phyloP scores from a whole-genome alignment of 805 yeast species.

The Candida bentonensis region DNA sequence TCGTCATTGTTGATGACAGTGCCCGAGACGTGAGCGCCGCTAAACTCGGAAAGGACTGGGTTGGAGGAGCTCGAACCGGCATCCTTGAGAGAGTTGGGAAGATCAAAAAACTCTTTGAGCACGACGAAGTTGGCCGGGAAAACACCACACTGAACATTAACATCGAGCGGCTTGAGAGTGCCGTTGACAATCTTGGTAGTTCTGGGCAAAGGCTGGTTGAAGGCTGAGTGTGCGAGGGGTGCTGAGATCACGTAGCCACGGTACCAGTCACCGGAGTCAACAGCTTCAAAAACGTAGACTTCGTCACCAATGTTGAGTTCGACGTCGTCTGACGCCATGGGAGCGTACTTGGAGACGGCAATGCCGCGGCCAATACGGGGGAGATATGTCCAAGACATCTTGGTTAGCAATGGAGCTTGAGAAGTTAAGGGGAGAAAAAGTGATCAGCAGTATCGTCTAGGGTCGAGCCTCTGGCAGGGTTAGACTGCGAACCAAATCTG shows the following conservation, averaged over 20 bases:
- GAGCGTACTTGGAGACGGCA: slow-evolving; percentile 18
- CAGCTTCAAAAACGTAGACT: slow-evolving; percentile 55
- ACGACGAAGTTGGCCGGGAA: slow-evolving; percentile 15
- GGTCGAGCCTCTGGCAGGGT: too few species aligned
- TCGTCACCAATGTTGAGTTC: slow-evolving; percentile 46
- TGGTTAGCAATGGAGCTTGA: slow-evolving; percentile 1
- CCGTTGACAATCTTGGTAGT: slow-evolving; percentile 19
- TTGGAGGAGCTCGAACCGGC: slow-evolving; percentile 26
- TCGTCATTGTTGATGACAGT: slow-evolving; percentile 4
- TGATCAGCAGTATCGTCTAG: too few species aligned
- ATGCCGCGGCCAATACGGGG: slow-evolving; percentile 20
- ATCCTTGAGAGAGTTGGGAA: slow-evolving; percentile 11
- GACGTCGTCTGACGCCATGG: slow-evolving; percentile 13
- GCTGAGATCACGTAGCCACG: slow-evolving; percentile 60
- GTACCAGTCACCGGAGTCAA: slow-evolving; percentile 48
- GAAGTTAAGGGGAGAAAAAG: too few species aligned
- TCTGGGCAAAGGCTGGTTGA: slow-evolving; percentile 18
- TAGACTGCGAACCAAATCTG: too few species aligned
- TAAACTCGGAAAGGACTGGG: slow-evolving; percentile 16
- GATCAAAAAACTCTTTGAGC: slow-evolving; percentile 13
- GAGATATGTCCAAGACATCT: slow-evolving; percentile 34
- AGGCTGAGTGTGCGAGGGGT: slow-evolving; percentile 26
- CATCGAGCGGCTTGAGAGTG: slow-evolving; percentile 12
- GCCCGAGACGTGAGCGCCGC: slow-evolving; percentile 11
- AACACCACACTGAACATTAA: slow-evolving; percentile 12